Conservation (phyloP, 345 rosid genomes). For the Alliaria petiolata region DNA sequence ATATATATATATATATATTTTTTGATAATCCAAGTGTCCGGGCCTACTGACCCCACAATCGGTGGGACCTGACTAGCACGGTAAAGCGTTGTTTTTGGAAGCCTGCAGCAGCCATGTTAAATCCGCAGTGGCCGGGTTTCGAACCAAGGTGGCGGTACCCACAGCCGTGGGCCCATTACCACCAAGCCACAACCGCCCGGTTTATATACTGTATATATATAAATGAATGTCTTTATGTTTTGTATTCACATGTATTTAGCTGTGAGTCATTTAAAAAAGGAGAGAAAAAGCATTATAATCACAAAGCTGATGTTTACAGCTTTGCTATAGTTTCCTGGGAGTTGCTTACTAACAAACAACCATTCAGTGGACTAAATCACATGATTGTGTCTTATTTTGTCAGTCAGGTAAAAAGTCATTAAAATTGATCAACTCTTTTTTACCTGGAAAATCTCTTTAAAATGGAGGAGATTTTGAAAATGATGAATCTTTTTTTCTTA, state of each 20-base stretch:
- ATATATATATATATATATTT: too few relatives aligned
- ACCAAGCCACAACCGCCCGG: too few relatives aligned
- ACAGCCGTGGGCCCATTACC: too few relatives aligned
- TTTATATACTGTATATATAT: too few relatives aligned
- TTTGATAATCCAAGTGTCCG: too few relatives aligned
- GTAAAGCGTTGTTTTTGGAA: too few relatives aligned
- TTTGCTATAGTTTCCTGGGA: constrained; percentile 63
- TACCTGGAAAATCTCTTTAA: not conserved
- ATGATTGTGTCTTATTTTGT: constrained; percentile 38
- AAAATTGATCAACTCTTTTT: not conserved
- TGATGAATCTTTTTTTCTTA: not conserved
- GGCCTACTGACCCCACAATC: too few relatives aligned
- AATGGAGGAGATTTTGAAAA: not conserved
- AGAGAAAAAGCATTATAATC: constrained; percentile 53
- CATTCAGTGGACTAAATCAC: constrained; percentile 36
- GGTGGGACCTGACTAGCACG: too few relatives aligned
- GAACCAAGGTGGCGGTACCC: too few relatives aligned
- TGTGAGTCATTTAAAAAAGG: constrained; percentile 38
- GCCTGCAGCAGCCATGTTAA: too few relatives aligned
- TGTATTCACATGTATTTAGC: constrained; percentile 39
- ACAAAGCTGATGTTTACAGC: constrained; percentile 73
- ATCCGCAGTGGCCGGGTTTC: too few relatives aligned
- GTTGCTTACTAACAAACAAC: constrained; percentile 50
- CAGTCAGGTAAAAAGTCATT: constrained; percentile 33
- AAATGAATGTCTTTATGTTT: not conserved